Percentiles rank a stretch among this genome's conserved stretches.
Evolutionary conservation across 176 grass and related monocot genomes (phyloP).

Genomic region (Tillandsia fasciculata): DNA sequence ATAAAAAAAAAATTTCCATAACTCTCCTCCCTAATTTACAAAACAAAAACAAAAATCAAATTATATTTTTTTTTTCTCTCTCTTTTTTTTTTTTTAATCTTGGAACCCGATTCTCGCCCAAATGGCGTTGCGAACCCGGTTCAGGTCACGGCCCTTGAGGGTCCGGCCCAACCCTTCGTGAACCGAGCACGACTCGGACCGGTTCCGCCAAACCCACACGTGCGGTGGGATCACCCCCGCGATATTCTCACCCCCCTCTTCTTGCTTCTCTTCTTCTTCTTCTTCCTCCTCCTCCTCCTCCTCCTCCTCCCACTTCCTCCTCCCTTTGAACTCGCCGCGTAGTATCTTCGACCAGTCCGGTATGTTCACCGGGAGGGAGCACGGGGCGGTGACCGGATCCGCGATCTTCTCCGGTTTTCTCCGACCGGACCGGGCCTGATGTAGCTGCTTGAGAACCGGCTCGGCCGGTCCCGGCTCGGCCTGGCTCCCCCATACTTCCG

Average conservation of each 20-base stretch:
- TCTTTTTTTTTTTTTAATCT: conserved; percentile 31
- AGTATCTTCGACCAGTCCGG: conserved; percentile 71
- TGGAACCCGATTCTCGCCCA: conserved; percentile 73
- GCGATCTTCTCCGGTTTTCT: conserved; percentile 10
- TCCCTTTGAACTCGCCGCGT: not conserved
- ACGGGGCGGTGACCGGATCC: conserved; percentile 4
- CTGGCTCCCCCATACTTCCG: conserved; percentile 44
- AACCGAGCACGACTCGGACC: conserved; percentile 60
- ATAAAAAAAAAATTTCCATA: no score
- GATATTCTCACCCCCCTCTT: conserved; percentile 26
- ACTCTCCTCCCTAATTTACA: no score
- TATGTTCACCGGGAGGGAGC: not conserved
- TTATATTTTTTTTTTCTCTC: no score
- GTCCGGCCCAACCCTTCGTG: conserved; percentile 70
- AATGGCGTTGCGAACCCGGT: conserved; percentile 70
- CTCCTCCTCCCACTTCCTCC: not conserved
- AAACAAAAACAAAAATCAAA: no score
- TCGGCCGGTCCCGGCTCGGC: no score
- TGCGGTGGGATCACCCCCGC: conserved; percentile 81
- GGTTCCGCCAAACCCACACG: conserved; percentile 63
- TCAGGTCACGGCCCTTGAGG: conserved; percentile 85
- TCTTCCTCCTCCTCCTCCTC: conserved; percentile 1
- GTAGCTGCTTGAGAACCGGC: not conserved
- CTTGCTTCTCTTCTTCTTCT: conserved; percentile 1
- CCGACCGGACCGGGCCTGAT: conserved; percentile 4